Evolutionary conservation across 331 rosid genomes (phyloP), one percentile per base, ranked within the genome.

Genomic region (Acacia concinna): DNA sequence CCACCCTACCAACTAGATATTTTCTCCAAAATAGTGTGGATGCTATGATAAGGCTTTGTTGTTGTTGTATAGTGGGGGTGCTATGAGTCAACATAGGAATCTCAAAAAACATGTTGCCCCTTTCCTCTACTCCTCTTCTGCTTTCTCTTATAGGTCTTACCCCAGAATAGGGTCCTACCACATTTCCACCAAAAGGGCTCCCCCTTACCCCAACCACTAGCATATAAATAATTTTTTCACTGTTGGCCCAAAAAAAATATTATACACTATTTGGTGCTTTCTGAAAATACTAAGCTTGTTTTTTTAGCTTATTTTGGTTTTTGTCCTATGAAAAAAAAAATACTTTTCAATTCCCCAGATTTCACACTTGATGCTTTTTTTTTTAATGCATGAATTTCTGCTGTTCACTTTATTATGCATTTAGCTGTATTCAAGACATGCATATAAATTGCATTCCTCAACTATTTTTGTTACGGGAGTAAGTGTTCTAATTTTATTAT

Each of bases 401-500:
- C 28, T 35, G 40, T 64, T 80, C 63, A 30, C 69, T 34, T 72
- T 57, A 65, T 79, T 72, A 25, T 65, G 70, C 63, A 28, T 38
- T 64, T 79, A 56, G 38, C 62, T 47, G 23, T 21, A 32, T 25
- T 18, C 54, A 79, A 44, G 31, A 52, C 46, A 40, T 57, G 28
- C 34, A 59, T 7, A 35, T 57, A 23, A 20, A 57, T 59, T 59
- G 38, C 20, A 46, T 78, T 59, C 32, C 38, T 46, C 49, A 51
- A 14, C 13, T 78, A 8, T 40, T 4, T 52, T 41, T 44, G 71
- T 54, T 15, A 31, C 9, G 10, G 37, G 30, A 30, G 71, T 47
- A 10, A 21, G 43, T 10, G 60, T 52, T 63, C 54, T 75, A 44
- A 44, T 65, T 37, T 73, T 51, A 38, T 62, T 47, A 52, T 74